A percentile compares a stretch with the other conserved stretches of the same genome.
phyloP scores from a whole-genome alignment of 2,329 filamentous ascomycete genomes.

The Ophiostoma piceae region DNA sequence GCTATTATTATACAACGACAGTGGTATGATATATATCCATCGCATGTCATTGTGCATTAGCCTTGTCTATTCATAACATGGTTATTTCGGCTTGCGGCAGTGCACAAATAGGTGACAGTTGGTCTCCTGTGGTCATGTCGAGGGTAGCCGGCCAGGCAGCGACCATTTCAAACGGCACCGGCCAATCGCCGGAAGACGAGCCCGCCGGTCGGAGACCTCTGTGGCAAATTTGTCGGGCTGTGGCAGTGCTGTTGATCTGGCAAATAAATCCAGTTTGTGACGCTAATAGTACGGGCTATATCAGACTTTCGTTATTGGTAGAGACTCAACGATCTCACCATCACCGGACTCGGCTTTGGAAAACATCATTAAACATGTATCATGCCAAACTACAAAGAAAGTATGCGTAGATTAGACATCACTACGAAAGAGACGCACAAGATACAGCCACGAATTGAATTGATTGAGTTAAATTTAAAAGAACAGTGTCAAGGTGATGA shows the following conservation, averaged over 20 bases:
- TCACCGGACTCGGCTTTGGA: not conserved
- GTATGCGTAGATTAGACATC: too few relatives aligned
- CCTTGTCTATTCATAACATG: not conserved
- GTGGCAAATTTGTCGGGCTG: not conserved
- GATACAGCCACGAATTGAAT: too few relatives aligned
- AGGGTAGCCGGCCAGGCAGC: not conserved
- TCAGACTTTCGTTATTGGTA: not conserved
- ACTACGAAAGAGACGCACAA: too few relatives aligned
- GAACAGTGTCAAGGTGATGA: too few relatives aligned
- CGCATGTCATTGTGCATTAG: constrained; percentile 1
- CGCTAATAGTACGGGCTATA: not conserved
- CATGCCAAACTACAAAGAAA: too few relatives aligned
- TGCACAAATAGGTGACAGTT: not conserved
- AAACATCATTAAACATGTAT: too few relatives aligned
- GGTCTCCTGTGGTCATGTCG: not conserved
- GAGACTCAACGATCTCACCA: not conserved
- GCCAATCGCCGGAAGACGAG: not conserved
- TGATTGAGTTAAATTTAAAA: too few relatives aligned
- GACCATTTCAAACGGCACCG: not conserved
- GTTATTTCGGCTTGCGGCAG: not conserved
- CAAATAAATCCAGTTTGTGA: not conserved
- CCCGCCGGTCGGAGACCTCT: not conserved
- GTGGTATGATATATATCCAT: not conserved
- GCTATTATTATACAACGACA: not conserved
- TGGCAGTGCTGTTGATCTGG: not conserved